Conservation (phyloP, 176 grass and related monocot genomes). For the Typha latifolia region DNA sequence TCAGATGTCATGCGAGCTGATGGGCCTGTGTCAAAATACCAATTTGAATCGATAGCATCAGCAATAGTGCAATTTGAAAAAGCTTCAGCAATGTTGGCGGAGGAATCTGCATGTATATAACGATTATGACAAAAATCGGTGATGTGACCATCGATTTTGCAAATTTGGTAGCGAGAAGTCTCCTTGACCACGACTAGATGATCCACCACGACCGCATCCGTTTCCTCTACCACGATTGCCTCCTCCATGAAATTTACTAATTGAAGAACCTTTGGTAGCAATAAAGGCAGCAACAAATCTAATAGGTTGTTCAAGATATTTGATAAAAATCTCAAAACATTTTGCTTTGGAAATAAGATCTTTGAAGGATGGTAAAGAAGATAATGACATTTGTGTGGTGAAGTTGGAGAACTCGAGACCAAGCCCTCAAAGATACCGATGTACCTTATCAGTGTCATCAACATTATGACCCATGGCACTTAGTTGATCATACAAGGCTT, state of each 20-base stretch:
- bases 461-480: background rate
- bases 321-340: background rate
- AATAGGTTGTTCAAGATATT: background rate
- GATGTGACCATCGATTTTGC: no score
- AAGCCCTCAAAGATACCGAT: background rate
- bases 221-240: no score
- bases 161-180: no score
- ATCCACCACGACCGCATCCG: no score
- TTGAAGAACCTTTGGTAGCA: background rate
- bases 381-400: background rate
- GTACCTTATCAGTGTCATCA: background rate
- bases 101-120: no score
- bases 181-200: no score
- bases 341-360: background rate
- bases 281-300: background rate
- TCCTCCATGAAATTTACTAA: no score
- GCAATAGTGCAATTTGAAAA: background rate
- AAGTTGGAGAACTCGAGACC: background rate
- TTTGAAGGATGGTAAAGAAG: background rate
- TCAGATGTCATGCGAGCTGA: background rate
- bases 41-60: background rate
- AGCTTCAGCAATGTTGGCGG: background rate
- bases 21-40: background rate
- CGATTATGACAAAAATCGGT: no score
- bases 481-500: background rate